These are phyloP conservation scores for Dactylellina drechsleri DNA, from an alignment of 2,329 filamentous ascomycete genomes.

Conservation along the genomic window DNA sequence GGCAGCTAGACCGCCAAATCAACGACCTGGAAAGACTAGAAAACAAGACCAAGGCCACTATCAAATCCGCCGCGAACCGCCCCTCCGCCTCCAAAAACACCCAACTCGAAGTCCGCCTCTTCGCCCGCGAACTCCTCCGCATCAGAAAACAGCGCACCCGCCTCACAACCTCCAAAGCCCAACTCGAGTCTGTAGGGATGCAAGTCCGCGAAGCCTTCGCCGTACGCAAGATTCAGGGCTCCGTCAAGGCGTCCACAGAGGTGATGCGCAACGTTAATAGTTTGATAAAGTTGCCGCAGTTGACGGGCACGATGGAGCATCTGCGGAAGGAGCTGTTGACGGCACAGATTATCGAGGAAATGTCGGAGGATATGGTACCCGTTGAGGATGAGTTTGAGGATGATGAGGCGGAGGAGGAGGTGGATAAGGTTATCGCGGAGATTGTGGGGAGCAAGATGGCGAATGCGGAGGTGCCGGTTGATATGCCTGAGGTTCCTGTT, in stretches of 20 bases:
- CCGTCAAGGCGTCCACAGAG: constrained; percentile 82
- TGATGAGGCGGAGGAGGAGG: constrained; percentile 78
- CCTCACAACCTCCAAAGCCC: constrained; percentile 86
- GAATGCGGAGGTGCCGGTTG: constrained; percentile 70
- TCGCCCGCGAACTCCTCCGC: constrained; percentile 86
- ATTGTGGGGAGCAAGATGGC: constrained; percentile 84
- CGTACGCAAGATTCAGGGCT: constrained; percentile 93
- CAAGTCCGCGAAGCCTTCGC: constrained; percentile 97
- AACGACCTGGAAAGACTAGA: constrained; percentile 80
- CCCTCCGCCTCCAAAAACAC: constrained; percentile 68
- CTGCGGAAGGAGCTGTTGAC: constrained; percentile 87
- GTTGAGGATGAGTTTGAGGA: constrained; percentile 78
- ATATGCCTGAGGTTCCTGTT: constrained; percentile 66
- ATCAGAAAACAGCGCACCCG: constrained; percentile 79
- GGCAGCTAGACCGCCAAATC: constrained; percentile 95
- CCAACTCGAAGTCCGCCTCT: constrained; percentile 81
- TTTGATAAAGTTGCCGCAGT: constrained; percentile 82
- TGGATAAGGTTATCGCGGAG: constrained; percentile 92
- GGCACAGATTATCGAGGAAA: constrained; percentile 97
- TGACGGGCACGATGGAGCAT: constrained; percentile 89
- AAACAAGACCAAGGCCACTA: constrained; percentile 83
- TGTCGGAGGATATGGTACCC: constrained; percentile 87
- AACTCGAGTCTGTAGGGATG: constrained; percentile 92
- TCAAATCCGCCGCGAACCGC: constrained; percentile 73
- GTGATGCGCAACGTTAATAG: constrained; percentile 98